Evolutionary conservation across 2,329 filamentous ascomycete species (phyloP).

Genomic region (Fusarium sp.): DNA sequence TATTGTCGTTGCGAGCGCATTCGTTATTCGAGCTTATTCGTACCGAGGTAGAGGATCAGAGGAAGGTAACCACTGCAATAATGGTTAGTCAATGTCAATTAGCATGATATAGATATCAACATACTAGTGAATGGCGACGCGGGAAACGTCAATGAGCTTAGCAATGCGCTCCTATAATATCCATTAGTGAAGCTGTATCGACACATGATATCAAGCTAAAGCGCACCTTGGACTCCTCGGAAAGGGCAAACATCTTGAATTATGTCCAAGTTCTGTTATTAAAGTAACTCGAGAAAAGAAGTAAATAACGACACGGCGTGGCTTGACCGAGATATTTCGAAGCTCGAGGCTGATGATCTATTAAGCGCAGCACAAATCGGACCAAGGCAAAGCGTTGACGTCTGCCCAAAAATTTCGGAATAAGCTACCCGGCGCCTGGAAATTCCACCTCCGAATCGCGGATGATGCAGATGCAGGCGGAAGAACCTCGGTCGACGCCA

Average conservation of each 20-base stretch:
- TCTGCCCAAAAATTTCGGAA: constrained; percentile 43
- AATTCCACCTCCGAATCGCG: constrained; percentile 40
- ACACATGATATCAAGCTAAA: constrained; percentile 2
- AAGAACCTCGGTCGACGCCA: constrained; percentile 47
- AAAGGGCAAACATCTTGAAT: constrained; percentile 73
- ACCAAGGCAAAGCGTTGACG: constrained; percentile 17
- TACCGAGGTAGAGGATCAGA: constrained; percentile 96
- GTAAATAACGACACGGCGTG: constrained; percentile 2
- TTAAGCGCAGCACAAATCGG: constrained; percentile 18
- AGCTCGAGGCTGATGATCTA: constrained; percentile 32
- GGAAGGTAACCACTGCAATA: constrained; percentile 86
- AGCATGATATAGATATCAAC: constrained; percentile 45
- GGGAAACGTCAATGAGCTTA: constrained; percentile 93
- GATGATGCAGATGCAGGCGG: constrained; percentile 26
- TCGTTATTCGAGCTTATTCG: constrained; percentile 44
- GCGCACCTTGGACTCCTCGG: constrained; percentile 94
- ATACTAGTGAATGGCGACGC: constrained; percentile 96
- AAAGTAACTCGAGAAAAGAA: not conserved
- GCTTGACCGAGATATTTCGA: constrained; percentile 14
- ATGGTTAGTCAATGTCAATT: constrained; percentile 50
- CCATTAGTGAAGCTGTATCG: constrained; percentile 20
- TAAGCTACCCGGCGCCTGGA: constrained; percentile 35
- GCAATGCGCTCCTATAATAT: constrained; percentile 88
- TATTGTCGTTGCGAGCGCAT: constrained; percentile 22
- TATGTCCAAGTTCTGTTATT: not conserved